Evolutionary conservation across 192 early-diverging fungal genomes (phyloP), one percentile per base, ranked within the genome.

Genomic region (Entophlyctis luteolus): DNA sequence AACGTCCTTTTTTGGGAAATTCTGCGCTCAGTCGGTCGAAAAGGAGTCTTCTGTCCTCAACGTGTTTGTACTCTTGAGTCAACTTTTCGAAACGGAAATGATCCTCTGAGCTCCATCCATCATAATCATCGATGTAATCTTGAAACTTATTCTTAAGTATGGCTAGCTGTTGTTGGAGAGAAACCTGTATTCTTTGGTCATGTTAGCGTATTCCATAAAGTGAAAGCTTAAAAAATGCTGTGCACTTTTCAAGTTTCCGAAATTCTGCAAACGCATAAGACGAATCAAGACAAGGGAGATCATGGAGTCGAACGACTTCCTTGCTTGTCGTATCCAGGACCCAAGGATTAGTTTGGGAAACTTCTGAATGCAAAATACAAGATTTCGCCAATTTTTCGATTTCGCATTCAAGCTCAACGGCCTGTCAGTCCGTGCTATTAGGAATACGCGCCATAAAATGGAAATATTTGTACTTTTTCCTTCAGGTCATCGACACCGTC

Each of bases 11-110:
- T 10, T 23, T 52, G 16, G 63, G 63, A 39, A 66, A 66, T 33
- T 66, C 63, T 29, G 35, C 45, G 12, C 39, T 52, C 49, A 66
- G 33, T n/a, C 63, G 48, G 36, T 66, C 55, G 8, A 31, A 20
- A 31, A 28, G 55, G 10, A 66, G 36, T 28, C 55, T 66, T 18
- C 14, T 29, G 10, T 54, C 48, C 3, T 14, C n/a, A 3, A 50
- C 36, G 22, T 29, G 27, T 31, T 54, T 66, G 36, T 66, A 66
- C 28, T 66, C 63, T 5, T 38, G 18, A 8, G 49, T 39, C 4
- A 66, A 4, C 28, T 66, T 66, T 35, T 66, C 63, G 37, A 66
- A 55, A 4, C 50, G 27, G 27, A 66, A 66, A 37, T 55, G 48
- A 33, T 34, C 42, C 27, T 52, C 48, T 31, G 23, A 10, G 28